phyloP scores from a whole-genome alignment of 148 eudicot genomes.

The Simmondsia chinensis region DNA sequence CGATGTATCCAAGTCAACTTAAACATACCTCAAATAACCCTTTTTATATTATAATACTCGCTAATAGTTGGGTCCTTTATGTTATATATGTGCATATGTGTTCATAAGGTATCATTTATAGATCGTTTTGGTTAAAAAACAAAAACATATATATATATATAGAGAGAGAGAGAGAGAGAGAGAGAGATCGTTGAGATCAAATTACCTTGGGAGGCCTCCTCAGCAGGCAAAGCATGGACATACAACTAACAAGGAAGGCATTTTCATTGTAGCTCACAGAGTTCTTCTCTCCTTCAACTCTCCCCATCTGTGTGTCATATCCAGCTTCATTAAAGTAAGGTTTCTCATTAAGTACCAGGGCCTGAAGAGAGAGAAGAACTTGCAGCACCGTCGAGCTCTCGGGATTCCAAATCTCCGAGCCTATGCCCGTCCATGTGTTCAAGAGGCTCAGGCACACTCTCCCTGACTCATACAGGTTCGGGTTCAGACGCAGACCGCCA shows the following conservation, averaged over 20 bases:
- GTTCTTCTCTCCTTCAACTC: constrained; percentile 89
- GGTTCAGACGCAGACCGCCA: constrained; percentile 88
- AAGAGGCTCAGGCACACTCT: constrained; percentile 94
- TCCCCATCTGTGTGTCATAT: constrained; percentile 74
- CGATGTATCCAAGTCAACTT: too few relatives aligned
- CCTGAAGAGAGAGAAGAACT: constrained; percentile 92
- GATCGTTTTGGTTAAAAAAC: background rate
- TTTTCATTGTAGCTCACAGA: constrained; percentile 88
- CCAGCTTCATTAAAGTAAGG: constrained; percentile 97
- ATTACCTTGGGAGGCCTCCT: constrained; percentile 83
- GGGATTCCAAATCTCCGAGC: constrained; percentile 89
- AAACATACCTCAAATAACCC: too few relatives aligned
- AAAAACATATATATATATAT: too few relatives aligned
- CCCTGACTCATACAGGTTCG: constrained; percentile 97
- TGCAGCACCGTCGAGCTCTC: constrained; percentile 81
- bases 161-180: background rate
- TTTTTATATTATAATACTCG: too few relatives aligned
- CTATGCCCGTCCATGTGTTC: constrained; percentile 89
- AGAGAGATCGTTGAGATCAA: background rate
- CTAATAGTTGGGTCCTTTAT: too few relatives aligned
- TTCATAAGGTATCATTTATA: too few relatives aligned
- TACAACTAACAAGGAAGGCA: constrained; percentile 81
- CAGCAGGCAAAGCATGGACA: constrained; percentile 63
- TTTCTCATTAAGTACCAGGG: constrained; percentile 88
- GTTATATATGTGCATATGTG: too few relatives aligned